Evolutionary conservation across 805 yeast genomes (phyloP).

Genomic region (Kazachstania psychrophila): DNA sequence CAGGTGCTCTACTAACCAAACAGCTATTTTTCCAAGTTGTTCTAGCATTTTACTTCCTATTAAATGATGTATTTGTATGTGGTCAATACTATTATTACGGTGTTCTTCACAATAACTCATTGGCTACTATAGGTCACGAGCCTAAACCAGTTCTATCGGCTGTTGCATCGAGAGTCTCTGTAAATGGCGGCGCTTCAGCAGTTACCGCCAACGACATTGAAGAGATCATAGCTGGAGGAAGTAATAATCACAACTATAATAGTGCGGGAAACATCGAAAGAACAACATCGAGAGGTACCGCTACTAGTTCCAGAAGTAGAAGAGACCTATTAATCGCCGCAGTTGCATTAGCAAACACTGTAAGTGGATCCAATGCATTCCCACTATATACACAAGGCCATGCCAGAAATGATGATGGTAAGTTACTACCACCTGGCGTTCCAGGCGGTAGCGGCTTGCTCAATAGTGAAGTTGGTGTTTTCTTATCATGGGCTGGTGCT

Average conservation of each 20-base stretch:
- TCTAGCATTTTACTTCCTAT: conserved; percentile 62
- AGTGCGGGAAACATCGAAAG: background rate
- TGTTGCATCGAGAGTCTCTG: conserved; percentile 1
- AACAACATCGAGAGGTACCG: conserved; percentile 5
- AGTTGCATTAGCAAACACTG: conserved; percentile 21
- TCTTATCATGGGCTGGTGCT: conserved; percentile 75
- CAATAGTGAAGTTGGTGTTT: conserved; percentile 32
- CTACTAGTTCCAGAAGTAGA: conserved; percentile 3
- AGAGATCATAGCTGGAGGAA: background rate
- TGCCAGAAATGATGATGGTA: background rate
- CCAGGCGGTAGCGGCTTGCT: background rate
- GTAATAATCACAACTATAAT: background rate
- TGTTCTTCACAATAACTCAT: conserved; percentile 22
- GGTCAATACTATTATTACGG: conserved; percentile 67
- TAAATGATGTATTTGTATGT: conserved; percentile 58
- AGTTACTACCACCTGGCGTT: background rate
- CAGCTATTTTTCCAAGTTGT: conserved; percentile 76
- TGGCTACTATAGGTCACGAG: conserved; percentile 31
- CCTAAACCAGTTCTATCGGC: conserved; percentile 15
- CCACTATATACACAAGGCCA: conserved; percentile 1
- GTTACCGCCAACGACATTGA: conserved; percentile 3
- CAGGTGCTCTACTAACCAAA: conserved; percentile 67
- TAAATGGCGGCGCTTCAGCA: background rate
- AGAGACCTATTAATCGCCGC: conserved; percentile 17
- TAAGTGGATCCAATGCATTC: conserved; percentile 4